Conservation (phyloP, 495 filamentous ascomycete species). For the Letharia columbiana region DNA sequence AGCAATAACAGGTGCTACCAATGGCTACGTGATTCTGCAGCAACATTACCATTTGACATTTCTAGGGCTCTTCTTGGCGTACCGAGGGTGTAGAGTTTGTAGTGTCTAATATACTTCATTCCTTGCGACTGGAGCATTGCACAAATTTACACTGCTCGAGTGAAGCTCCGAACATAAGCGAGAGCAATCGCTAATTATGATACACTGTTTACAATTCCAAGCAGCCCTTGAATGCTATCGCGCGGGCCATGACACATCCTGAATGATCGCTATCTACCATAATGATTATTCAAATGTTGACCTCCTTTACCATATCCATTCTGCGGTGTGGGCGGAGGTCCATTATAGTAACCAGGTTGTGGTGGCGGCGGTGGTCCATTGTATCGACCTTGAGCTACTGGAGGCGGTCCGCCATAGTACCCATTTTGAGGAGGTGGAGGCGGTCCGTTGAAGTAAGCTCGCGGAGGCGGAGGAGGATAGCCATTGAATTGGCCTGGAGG, state of each 20-base stretch:
- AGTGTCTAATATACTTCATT: no score
- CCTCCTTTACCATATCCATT: conserved; percentile 4
- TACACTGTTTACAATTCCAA: not conserved
- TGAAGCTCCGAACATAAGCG: not conserved
- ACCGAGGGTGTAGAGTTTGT: not conserved
- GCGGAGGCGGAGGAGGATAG: conserved; percentile 11
- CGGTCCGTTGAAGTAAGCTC: conserved; percentile 9
- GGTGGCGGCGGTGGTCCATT: conserved; percentile 19
- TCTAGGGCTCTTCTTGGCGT: not conserved
- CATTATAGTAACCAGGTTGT: conserved; percentile 6
- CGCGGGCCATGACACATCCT: not conserved
- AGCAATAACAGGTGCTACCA: not conserved
- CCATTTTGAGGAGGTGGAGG: conserved; percentile 14
- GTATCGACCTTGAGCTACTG: conserved; percentile 8
- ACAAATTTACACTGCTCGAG: not conserved
- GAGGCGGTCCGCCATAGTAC: conserved; percentile 17
- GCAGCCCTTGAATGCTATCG: not conserved
- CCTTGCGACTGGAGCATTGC: not conserved
- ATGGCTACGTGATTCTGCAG: not conserved
- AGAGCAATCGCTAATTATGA: not conserved
- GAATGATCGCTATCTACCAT: not conserved
- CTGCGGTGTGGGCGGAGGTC: conserved; percentile 10
- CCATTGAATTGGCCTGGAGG: conserved; percentile 14
- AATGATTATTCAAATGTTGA: conserved; percentile 9
- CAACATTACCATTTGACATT: not conserved